Evolutionary conservation across 495 filamentous ascomycete species (phyloP).

Genomic region (Penicillium angulare): DNA sequence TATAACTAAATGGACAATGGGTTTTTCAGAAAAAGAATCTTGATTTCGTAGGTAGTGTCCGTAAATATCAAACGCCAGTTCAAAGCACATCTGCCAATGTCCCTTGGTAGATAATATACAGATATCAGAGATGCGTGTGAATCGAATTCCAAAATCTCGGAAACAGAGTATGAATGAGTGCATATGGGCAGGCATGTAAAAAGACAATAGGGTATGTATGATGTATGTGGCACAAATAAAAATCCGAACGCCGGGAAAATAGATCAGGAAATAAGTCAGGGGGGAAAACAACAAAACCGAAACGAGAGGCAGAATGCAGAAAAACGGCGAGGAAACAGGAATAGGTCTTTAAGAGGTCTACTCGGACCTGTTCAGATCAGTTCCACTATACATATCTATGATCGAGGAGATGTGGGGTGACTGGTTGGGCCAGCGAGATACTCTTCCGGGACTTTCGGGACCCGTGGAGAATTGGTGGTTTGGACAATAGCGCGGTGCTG

Average conservation of each 20-base stretch:
- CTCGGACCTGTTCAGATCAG: background rate
- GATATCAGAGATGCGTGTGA: slow-evolving; percentile 4
- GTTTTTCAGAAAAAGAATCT: no score
- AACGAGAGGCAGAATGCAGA: background rate
- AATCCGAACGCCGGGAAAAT: slow-evolving; percentile 24
- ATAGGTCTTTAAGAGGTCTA: no score
- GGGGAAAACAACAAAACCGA: slow-evolving; percentile 1
- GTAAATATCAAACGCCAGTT: slow-evolving; percentile 6
- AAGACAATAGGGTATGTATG: slow-evolving; percentile 16
- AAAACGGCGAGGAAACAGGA: background rate
- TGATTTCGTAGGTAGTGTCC: no score
- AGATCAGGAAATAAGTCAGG: slow-evolving; percentile 13
- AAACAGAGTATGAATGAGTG: background rate
- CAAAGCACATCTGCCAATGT: slow-evolving; percentile 5
- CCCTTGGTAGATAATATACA: slow-evolving; percentile 17
- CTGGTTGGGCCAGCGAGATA: slow-evolving; percentile 45
- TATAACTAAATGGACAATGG: no score
- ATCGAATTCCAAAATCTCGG: background rate
- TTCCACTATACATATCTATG: background rate
- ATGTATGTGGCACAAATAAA: slow-evolving; percentile 7
- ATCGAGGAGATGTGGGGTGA: slow-evolving; percentile 41
- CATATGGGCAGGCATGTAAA: background rate
- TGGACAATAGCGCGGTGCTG: slow-evolving; percentile 48
- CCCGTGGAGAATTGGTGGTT: slow-evolving; percentile 51
- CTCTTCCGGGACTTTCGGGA: slow-evolving; percentile 63